A percentile compares a stretch with the other conserved stretches of the same genome.
Evolutionary conservation across 352 stramenopile species (phyloP).

Genomic region (Pythium aristosporum): DNA sequence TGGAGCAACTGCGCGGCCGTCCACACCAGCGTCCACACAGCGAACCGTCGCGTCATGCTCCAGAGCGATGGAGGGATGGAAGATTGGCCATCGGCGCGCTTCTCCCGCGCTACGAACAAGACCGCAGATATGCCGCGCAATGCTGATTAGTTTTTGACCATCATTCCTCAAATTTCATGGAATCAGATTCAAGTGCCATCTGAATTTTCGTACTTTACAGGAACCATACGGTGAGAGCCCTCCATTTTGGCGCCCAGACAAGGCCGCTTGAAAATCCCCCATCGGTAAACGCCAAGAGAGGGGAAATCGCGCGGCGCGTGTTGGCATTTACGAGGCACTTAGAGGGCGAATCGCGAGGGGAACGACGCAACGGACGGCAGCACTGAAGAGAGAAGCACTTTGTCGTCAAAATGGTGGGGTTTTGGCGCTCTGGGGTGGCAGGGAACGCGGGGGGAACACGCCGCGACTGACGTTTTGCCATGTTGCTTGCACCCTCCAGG

Average conservation of each 20-base stretch:
- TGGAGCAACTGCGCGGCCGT: too few relatives aligned
- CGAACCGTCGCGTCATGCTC: too few relatives aligned
- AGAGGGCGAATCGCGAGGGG: neutral
- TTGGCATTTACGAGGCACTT: neutral
- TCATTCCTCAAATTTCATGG: neutral
- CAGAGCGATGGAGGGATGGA: too few relatives aligned
- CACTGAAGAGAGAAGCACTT: neutral
- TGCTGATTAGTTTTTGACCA: neutral
- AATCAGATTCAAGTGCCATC: neutral
- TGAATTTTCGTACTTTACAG: constrained; percentile 13
- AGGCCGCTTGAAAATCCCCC: neutral
- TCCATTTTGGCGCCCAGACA: constrained; percentile 22
- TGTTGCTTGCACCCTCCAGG: constrained; percentile 27
- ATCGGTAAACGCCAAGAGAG: constrained; percentile 9
- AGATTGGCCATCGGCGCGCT: too few relatives aligned
- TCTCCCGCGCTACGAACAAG: too few relatives aligned
- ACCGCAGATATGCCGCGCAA: too few relatives aligned
- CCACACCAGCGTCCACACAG: too few relatives aligned
- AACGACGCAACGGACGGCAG: neutral
- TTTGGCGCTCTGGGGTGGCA: neutral
- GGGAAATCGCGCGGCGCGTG: neutral
- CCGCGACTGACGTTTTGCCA: neutral
- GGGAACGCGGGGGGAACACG: neutral
- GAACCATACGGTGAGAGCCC: neutral
- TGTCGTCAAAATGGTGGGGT: constrained; percentile 16